Percentiles rank a stretch among this genome's conserved stretches.
Evolutionary conservation across 768 basidiomycete species (phyloP).

Genomic region (Ramaria sp.): DNA sequence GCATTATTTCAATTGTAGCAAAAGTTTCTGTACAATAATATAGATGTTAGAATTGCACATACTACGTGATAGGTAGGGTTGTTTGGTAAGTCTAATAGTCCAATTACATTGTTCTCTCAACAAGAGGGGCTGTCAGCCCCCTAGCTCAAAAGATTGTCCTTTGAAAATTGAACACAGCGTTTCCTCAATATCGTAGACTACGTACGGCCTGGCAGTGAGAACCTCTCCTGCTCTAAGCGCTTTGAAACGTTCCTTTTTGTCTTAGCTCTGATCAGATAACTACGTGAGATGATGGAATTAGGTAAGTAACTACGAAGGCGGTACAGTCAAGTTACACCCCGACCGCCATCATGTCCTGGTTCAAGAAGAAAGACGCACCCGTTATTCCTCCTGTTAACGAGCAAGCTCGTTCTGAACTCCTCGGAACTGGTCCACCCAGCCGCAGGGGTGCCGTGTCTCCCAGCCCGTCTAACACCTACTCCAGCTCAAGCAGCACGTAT

Average conservation of each 20-base stretch:
- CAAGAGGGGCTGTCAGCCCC: too few species aligned
- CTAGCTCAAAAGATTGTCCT: too few species aligned
- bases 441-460: constrained; percentile 28
- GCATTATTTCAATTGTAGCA: neutral
- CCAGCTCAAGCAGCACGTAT: constrained; percentile 46
- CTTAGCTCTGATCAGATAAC: too few species aligned
- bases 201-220: too few species aligned
- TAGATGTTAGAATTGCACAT: too few species aligned
- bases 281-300: neutral
- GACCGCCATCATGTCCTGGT: constrained; percentile 44
- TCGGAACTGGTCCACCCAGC: constrained; percentile 18
- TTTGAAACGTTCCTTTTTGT: too few species aligned
- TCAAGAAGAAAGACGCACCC: constrained; percentile 54
- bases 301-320: neutral
- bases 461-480: constrained; percentile 31
- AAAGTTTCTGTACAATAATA: neutral
- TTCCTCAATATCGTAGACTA: too few species aligned
- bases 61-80: too few species aligned
- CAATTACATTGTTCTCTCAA: too few species aligned
- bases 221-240: too few species aligned
- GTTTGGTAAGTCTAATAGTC: too few species aligned
- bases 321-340: neutral
- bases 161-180: too few species aligned
- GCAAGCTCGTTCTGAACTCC: constrained; percentile 16
- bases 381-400: constrained; percentile 56